phyloP scores from a whole-genome alignment of 176 grass and related monocot genomes.

The Aegilops bicornis region DNA sequence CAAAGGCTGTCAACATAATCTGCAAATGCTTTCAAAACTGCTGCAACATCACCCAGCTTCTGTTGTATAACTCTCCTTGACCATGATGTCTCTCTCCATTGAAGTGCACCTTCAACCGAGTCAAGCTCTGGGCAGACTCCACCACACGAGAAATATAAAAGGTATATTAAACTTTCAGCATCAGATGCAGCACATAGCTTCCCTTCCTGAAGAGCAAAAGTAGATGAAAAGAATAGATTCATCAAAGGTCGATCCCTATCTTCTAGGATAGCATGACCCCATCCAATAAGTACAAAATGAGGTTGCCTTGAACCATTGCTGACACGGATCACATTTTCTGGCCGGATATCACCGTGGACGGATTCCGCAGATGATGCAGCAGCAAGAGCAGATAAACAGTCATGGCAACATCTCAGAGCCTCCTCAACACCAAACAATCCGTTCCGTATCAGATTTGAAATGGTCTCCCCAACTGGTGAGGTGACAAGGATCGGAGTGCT shows the following conservation, averaged over 20 bases:
- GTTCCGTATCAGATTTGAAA: constrained; percentile 80
- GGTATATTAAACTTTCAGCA: constrained; percentile 89
- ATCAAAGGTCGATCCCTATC: constrained; percentile 78
- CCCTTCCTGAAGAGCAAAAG: constrained; percentile 88
- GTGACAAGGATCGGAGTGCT: constrained; percentile 84
- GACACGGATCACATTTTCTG: constrained; percentile 86
- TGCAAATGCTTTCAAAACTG: constrained; percentile 92
- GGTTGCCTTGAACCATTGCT: constrained; percentile 59
- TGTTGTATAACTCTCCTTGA: constrained; percentile 95
- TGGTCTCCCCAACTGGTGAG: constrained; percentile 78
- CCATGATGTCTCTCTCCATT: constrained; percentile 93
- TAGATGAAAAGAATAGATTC: constrained; percentile 96
- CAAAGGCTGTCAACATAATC: constrained; percentile 99
- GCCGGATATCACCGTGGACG: constrained; percentile 83
- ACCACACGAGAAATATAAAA: constrained; percentile 87
- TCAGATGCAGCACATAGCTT: constrained; percentile 93
- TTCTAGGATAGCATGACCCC: constrained; percentile 96
- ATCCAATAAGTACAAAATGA: constrained; percentile 83
- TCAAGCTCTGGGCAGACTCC: constrained; percentile 82
- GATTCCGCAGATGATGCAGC: constrained; percentile 66
- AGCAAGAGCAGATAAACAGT: constrained; percentile 88
- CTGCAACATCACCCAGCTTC: constrained; percentile 82
- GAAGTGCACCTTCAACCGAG: constrained; percentile 89
- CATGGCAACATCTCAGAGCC: constrained; percentile 93
- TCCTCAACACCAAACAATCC: constrained; percentile 90